These are phyloP conservation scores for Solanum phureja DNA, from an alignment of 257 asterid genomes.

Conservation along the genomic window DNA sequence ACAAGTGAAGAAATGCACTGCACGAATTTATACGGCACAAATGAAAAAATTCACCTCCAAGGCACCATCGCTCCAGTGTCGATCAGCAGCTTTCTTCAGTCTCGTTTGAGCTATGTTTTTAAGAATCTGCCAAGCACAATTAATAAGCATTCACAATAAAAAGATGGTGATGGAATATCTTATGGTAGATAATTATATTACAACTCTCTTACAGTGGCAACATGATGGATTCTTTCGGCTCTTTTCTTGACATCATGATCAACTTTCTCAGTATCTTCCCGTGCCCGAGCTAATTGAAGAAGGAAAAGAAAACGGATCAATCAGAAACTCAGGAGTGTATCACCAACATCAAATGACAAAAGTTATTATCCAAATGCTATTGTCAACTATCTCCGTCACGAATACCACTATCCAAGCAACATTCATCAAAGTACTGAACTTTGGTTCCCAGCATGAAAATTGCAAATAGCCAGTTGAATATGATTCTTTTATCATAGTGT, in stretches of 20 bases:
- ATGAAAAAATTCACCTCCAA: not conserved
- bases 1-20: not conserved
- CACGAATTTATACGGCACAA: not conserved
- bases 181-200: not conserved
- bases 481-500: not conserved
- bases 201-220: slow-evolving; percentile 58
- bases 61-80: slow-evolving; percentile 84
- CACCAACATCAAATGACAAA: not conserved
- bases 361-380: not conserved
- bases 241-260: slow-evolving; percentile 68
- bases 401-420: not conserved
- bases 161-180: not conserved
- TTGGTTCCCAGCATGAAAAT: not conserved
- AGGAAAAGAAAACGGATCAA: not conserved
- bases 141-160: not conserved
- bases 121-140: slow-evolving; percentile 37
- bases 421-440: not conserved
- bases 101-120: slow-evolving; percentile 64
- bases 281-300: slow-evolving; percentile 64
- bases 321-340: not conserved
- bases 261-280: slow-evolving; percentile 82
- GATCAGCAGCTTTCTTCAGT: slow-evolving; percentile 78
- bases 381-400: not conserved
- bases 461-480: not conserved
- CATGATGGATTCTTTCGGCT: slow-evolving; percentile 79